A percentile compares a stretch with the other conserved stretches of the same genome.
These are phyloP conservation scores for Solanum chacoense DNA, from an alignment of 305 asterid species.

Conservation along the genomic window DNA sequence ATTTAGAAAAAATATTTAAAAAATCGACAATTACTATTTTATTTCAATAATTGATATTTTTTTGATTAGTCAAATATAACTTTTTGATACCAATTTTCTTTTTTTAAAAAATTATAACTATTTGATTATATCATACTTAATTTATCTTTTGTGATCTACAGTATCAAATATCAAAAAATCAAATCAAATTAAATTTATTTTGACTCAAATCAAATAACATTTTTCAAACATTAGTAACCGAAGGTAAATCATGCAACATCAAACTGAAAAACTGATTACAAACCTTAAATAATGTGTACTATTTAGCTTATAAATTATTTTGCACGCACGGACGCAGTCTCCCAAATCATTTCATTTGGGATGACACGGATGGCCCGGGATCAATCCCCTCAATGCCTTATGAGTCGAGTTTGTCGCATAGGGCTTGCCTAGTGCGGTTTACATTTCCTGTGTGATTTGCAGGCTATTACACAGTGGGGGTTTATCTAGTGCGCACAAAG, in stretches of 20 bases:
- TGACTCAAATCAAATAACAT: neutral
- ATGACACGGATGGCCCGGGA: no score
- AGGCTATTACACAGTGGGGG: no score
- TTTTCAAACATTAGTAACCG: neutral
- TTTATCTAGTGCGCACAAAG: no score
- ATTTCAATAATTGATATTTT: neutral
- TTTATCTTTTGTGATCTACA: neutral
- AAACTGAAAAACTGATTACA: neutral
- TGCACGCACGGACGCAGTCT: neutral
- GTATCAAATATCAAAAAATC: no score
- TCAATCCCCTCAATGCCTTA: no score
- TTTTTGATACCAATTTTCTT: no score
- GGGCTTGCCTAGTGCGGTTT: no score
- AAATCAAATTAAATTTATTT: no score
- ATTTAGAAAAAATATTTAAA: no score
- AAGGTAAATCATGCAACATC: neutral
- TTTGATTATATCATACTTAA: neutral
- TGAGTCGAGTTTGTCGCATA: no score
- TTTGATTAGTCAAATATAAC: neutral
- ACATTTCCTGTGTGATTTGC: no score
- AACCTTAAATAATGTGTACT: neutral
- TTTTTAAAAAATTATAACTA: neutral
- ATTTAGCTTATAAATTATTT: neutral
- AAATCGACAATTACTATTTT: neutral
- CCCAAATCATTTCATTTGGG: neutral